Evolutionary conservation across 768 basidiomycete species (phyloP).

Genomic region (Boletellus ananas): DNA sequence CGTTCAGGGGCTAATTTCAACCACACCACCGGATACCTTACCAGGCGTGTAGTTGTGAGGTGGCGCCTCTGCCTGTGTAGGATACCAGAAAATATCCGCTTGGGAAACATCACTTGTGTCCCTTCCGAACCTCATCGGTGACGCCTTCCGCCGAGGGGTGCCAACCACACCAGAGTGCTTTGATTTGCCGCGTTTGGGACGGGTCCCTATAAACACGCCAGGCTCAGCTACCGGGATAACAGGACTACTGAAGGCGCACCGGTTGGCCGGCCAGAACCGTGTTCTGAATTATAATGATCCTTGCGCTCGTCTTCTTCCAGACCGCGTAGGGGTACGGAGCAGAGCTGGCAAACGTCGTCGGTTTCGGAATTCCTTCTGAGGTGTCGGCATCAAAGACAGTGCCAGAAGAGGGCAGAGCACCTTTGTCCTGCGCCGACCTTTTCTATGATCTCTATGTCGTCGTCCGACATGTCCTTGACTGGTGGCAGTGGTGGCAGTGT

Average conservation of each 20-base stretch:
- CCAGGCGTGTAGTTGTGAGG: conserved; percentile 63
- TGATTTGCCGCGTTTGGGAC: conserved; percentile 13
- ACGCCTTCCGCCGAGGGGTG: not conserved
- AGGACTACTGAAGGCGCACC: conserved; percentile 1
- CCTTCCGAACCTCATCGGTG: conserved; percentile 5
- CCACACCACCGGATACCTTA: conserved; percentile 35
- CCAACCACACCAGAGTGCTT: conserved; percentile 2
- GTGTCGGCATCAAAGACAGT: not conserved
- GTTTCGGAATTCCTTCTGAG: conserved; percentile 11
- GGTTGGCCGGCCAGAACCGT: conserved; percentile 31
- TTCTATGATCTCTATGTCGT: conserved; percentile 26
- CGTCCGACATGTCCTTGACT: conserved; percentile 17
- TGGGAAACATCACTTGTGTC: conserved; percentile 1
- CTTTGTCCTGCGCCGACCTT: not conserved
- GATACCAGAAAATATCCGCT: conserved; percentile 66
- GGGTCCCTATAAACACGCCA: conserved; percentile 11
- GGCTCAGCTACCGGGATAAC: not conserved
- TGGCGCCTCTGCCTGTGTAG: conserved; percentile 41
- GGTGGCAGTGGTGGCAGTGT: not conserved
- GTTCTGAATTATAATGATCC: conserved; percentile 50
- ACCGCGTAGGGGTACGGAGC: conserved; percentile 38
- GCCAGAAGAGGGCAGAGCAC: conserved; percentile 5
- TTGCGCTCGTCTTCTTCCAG: conserved; percentile 39
- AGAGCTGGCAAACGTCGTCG: conserved; percentile 48
- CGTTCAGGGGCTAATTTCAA: conserved; percentile 13